Evolutionary conservation across 371 early-diverging fungal genomes (phyloP), one percentile per base, ranked within the genome.

Genomic region (Dichotomocladium elegans): DNA sequence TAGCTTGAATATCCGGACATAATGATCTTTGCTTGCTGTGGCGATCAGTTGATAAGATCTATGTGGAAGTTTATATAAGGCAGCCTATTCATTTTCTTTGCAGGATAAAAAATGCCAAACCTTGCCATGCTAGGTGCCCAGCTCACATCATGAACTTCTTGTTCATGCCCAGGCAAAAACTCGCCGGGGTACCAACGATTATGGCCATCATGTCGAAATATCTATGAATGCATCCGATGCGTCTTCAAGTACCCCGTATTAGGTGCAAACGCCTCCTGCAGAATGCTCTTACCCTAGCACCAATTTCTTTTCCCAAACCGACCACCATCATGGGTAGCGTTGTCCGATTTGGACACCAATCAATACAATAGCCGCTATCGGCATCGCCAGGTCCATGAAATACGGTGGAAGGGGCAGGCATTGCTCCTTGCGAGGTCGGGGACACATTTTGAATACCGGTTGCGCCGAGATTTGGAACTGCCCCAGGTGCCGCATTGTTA

Each of bases 121-220:
- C 87, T 67, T 11, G 91, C 95, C 82, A 92, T 80, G 54, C 80
- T 86, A 14, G 93, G 93, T 30, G 93, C 93, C 95, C 93, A 95
- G 41, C 87, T 83, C 19, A 95, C 83, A 65, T 89, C 90, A 54
- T 85, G 82, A 0, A 94, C 85, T 24, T 82, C 75, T 53, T 84
- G 88, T 24, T 66, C 66, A 63, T 92, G 92, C 0, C 88, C 89
- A 1, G 63, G 61, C 10, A 94, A 60, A 15, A 68, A 58, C 50
- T 90, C 89, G 24, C 65, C 71, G 4, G 84, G 72, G 29, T 74
- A 72, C 92, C 92, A 92, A 53, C 79, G 77, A 52, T 81, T 79
- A 42, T 70, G 74, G 2, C 74, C 73, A 54, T 87, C 83, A 34
- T 75, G 79, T 57, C 77, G 65, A 41, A 85, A 82, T 11, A 87